Base-by-base conservation (phyloP, 257 asterid species). In the Asclepias syriaca region DNA sequence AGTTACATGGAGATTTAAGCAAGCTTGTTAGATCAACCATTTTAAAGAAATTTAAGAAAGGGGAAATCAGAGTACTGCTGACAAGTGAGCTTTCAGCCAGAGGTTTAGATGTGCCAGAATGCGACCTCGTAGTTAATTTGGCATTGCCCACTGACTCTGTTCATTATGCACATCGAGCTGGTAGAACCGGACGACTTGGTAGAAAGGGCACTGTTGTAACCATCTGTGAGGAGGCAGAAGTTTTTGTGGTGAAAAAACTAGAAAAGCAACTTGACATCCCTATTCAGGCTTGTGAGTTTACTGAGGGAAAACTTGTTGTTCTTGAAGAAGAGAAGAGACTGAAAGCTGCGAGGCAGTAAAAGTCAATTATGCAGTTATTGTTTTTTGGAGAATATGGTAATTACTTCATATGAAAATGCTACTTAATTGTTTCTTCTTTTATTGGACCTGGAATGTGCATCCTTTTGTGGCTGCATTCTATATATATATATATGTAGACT, bases 141-240 rank as follows among this genome's bases (percentile, higher is more conserved):
- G 98, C 69, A 71, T 74, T 95, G 80, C 98, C 99, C 14, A 95
- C 99, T 16, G 98, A 95, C 78, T 79, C 97, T 0, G 84, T 73
- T 69, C 99, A 95, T 69, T 95, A 92, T 66, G 95, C 99, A 3
- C 99, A 95, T 84, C 85, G 99, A 73, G 99, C 99, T 39, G 99
- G 99, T 13, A 80, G 98, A 57, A 90, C 99, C 2, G 99, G 98
- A 32, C 89, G 99, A 5, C 94, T 92, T 16, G 98, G 98, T 37
- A 82, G 99, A 66, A 86, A 69, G 75, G 99, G 98, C 49, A 86
- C 78, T 10, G 99, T 95, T 80, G 93, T 95, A 40, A 82, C 88
- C 73, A 83, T 95, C 76, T 95, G 99, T 15, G 99, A 95, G 84
- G 96, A 87, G 72, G 57, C 88, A 8, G 95, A 95, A 80, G 95